Evolutionary conservation across 169 alveolate species (phyloP).

Genomic region (Sarcocystis neurona): DNA sequence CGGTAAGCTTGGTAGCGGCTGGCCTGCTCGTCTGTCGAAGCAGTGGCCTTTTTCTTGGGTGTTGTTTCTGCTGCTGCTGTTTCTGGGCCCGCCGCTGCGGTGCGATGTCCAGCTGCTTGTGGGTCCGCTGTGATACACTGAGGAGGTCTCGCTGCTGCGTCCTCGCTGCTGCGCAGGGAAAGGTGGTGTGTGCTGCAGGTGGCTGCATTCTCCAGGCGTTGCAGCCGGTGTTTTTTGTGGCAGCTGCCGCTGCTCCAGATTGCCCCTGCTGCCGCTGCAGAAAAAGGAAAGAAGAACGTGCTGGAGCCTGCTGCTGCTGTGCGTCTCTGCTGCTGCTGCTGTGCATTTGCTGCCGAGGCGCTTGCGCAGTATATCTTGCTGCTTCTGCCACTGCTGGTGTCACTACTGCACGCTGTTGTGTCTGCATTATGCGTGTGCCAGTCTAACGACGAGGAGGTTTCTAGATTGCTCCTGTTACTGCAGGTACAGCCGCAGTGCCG

Average conservation of each 20-base stretch:
- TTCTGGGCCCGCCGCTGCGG: background rate
- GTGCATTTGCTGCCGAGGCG: background rate
- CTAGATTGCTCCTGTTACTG: no score
- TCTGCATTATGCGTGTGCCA: no score
- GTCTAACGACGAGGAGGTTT: no score
- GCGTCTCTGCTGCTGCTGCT: background rate
- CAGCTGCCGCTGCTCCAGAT: background rate
- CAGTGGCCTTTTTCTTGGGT: no score
- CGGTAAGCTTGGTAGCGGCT: background rate
- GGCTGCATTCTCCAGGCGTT: background rate
- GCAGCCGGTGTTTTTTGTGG: background rate
- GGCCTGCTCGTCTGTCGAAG: background rate
- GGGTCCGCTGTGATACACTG: no score
- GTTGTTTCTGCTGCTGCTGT: slow-evolving; percentile 9
- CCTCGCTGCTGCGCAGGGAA: no score
- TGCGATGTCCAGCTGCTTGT: background rate
- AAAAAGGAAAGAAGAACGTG: background rate
- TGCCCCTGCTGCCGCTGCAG: background rate
- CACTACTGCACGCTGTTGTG: no score
- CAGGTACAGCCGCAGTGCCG: no score
- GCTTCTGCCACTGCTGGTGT: background rate
- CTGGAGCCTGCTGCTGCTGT: slow-evolving; percentile 23
- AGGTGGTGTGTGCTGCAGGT: no score
- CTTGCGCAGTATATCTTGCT: no score
- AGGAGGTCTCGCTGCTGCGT: no score